These are phyloP conservation scores for Microdochium nivale DNA, from an alignment of 2,329 filamentous ascomycete genomes.

Conservation along the genomic window DNA sequence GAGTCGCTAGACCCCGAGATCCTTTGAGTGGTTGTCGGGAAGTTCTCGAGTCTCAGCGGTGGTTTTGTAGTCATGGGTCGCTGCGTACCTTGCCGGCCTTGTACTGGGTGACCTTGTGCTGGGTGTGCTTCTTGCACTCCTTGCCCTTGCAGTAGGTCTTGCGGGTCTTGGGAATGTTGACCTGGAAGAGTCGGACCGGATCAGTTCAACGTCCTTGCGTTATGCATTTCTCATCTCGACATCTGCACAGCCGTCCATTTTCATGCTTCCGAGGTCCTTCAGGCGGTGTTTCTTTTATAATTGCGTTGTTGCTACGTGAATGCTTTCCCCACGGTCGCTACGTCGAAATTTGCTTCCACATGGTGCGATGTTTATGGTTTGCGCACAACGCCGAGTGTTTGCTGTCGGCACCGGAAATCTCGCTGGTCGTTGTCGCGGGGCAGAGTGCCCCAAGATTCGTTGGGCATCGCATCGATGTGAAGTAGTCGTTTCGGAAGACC, in stretches of 20 bases:
- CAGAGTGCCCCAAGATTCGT: no score
- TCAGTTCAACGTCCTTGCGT: constrained; percentile 14
- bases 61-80: constrained; percentile 2
- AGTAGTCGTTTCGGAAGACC: neutral
- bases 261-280: neutral
- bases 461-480: constrained; percentile 9
- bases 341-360: no score
- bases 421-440: neutral
- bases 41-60: constrained; percentile 7
- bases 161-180: constrained; percentile 97
- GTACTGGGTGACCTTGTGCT: constrained; percentile 94
- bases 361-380: no score
- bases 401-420: no score
- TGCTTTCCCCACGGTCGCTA: no score
- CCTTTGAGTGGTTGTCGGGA: neutral
- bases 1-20: constrained; percentile 1
- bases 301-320: no score
- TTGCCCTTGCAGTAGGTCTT: constrained; percentile 97
- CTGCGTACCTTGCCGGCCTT: constrained; percentile 78
- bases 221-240: neutral
- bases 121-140: constrained; percentile 85
- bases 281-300: neutral
- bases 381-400: no score
- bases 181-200: constrained; percentile 41
- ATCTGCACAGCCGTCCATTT: neutral